Evolutionary conservation across 2,329 filamentous ascomycete genomes (phyloP).

Genomic region (Penicillium sp.): DNA sequence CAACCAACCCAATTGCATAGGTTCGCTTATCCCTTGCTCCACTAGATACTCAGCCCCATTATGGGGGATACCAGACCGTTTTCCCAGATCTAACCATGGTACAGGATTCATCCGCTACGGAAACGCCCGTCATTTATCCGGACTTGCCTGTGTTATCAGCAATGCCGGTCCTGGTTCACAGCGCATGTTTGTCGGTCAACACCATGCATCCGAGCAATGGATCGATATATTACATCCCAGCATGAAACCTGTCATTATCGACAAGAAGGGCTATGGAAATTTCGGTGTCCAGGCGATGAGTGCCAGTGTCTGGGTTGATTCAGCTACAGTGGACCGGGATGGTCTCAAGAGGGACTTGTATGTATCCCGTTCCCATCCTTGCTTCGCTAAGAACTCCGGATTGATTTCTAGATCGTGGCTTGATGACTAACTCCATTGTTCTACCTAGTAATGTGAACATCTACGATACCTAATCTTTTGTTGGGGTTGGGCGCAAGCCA

Average conservation of each 20-base stretch:
- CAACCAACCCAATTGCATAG: constrained; percentile 59
- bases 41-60: not conserved
- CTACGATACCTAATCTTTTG: constrained; percentile 7
- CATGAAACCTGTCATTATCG: constrained; percentile 55
- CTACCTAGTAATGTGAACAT: constrained; percentile 10
- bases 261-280: constrained; percentile 55
- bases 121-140: constrained; percentile 48
- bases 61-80: not conserved
- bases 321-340: constrained; percentile 38
- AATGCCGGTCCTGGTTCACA: constrained; percentile 50
- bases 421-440: not conserved
- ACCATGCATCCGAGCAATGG: constrained; percentile 60
- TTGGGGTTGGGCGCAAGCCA: not conserved
- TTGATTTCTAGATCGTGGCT: not conserved
- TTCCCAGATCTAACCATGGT: not conserved
- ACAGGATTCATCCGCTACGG: constrained; percentile 53
- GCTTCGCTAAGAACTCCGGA: too few species aligned
- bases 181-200: constrained; percentile 60
- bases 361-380: not conserved
- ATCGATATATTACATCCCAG: constrained; percentile 59
- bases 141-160: constrained; percentile 57
- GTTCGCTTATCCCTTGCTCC: constrained; percentile 27
- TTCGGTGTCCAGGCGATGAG: constrained; percentile 56
- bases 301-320: constrained; percentile 61
- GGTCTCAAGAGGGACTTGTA: constrained; percentile 14